Conservation (phyloP, 441 rosid species). For the Manihot esculenta region DNA sequence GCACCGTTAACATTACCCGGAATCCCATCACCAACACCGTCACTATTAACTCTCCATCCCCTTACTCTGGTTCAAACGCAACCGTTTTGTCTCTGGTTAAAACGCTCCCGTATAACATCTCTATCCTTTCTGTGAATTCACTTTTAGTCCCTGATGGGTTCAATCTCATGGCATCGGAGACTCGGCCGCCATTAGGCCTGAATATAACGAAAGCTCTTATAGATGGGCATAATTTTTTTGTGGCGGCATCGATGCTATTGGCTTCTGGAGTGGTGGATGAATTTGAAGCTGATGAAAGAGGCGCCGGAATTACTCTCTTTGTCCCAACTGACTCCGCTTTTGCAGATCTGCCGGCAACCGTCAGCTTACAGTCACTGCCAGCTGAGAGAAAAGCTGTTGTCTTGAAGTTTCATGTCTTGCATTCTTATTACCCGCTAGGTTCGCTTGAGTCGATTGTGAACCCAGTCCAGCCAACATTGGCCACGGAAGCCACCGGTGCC, state of each 20-base stretch:
- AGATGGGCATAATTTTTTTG: slow-evolving; percentile 77
- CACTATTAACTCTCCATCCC: slow-evolving; percentile 48
- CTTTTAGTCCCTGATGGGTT: slow-evolving; percentile 62
- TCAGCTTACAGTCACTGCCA: slow-evolving; percentile 62
- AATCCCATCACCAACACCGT: slow-evolving; percentile 45
- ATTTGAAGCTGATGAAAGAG: slow-evolving; percentile 76
- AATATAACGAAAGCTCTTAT: slow-evolving; percentile 70
- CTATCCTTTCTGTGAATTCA: slow-evolving; percentile 60
- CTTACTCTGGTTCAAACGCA: slow-evolving; percentile 49
- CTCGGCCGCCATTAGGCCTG: slow-evolving; percentile 53
- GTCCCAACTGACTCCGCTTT: slow-evolving; percentile 79
- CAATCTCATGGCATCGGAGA: slow-evolving; percentile 70
- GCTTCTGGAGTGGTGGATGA: slow-evolving; percentile 76
- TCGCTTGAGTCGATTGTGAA: slow-evolving; percentile 82
- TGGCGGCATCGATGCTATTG: slow-evolving; percentile 69
- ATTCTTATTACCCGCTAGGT: slow-evolving; percentile 87
- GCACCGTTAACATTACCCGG: slow-evolving; percentile 71
- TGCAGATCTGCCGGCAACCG: slow-evolving; percentile 59
- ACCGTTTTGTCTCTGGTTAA: slow-evolving; percentile 56
- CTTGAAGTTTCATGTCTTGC: slow-evolving; percentile 74
- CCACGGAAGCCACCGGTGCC: slow-evolving; percentile 75
- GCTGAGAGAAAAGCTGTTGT: slow-evolving; percentile 71
- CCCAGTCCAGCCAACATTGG: slow-evolving; percentile 86
- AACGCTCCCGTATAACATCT: slow-evolving; percentile 59
- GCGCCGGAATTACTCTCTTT: slow-evolving; percentile 85